Conservation (phyloP, 1,284 basidiomycete genomes). For the Takashimella koratensis region DNA sequence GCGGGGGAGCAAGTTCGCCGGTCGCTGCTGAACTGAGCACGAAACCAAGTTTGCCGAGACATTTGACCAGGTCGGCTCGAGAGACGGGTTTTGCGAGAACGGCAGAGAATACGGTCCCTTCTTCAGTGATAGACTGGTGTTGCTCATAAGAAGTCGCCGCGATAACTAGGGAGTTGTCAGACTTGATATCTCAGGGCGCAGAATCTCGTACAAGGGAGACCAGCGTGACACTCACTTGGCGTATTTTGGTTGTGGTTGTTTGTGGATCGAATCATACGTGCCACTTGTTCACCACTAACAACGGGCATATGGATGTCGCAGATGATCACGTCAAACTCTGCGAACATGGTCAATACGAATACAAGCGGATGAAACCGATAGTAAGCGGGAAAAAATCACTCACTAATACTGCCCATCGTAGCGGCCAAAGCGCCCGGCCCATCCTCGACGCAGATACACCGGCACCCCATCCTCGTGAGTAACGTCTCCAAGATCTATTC, state of each 20-base stretch:
- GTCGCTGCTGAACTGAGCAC: conserved; percentile 13
- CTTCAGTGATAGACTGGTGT: conserved; percentile 65
- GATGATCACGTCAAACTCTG: conserved; percentile 54
- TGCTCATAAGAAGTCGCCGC: conserved; percentile 54
- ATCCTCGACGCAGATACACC: conserved; percentile 89
- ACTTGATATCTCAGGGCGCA: neutral
- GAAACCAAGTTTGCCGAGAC: conserved; percentile 82
- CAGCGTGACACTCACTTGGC: conserved; percentile 35
- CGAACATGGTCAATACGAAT: too few species aligned
- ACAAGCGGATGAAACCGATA: too few species aligned
- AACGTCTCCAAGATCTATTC: conserved; percentile 79
- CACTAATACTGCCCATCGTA: conserved; percentile 93
- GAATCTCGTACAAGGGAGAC: neutral
- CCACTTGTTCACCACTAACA: conserved; percentile 48
- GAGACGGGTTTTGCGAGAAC: conserved; percentile 82
- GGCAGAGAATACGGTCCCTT: conserved; percentile 76
- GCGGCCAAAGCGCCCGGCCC: conserved; percentile 95
- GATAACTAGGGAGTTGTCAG: conserved; percentile 47
- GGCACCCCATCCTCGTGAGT: conserved; percentile 84
- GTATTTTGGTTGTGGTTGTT: conserved; percentile 49
- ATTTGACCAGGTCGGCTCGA: conserved; percentile 71
- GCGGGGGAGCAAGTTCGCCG: neutral
- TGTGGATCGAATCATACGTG: conserved; percentile 49
- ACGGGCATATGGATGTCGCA: conserved; percentile 50
- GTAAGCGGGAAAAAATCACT: conserved; percentile 50